phyloP scores from a whole-genome alignment of 1,139 yeast genomes.

The Taphrina flavorubra region DNA sequence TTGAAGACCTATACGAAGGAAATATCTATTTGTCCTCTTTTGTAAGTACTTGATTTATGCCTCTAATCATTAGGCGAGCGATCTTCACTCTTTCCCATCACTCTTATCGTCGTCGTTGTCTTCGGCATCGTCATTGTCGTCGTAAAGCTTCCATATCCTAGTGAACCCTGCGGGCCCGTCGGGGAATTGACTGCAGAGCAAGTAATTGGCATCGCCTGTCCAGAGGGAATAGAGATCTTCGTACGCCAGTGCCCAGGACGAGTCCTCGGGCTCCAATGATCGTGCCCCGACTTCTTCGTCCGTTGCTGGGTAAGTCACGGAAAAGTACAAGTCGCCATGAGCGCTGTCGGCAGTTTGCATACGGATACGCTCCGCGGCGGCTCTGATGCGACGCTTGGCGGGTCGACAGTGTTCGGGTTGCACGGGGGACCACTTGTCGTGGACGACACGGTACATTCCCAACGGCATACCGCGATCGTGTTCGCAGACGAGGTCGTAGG shows the following conservation, averaged over 20 bases:
- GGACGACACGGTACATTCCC: conserved; percentile 16
- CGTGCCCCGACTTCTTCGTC: not conserved
- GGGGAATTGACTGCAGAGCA: conserved; percentile 6
- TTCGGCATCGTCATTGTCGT: not conserved
- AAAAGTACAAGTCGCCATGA: no score
- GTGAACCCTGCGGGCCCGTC: not conserved
- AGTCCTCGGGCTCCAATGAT: not conserved
- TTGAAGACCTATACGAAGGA: no score
- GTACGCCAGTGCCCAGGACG: conserved; percentile 10
- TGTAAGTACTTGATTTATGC: no score
- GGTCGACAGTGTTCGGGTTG: not conserved
- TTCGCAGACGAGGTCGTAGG: conserved; percentile 15
- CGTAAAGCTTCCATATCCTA: conserved; percentile 10
- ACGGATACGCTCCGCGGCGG: not conserved
- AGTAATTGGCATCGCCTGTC: conserved; percentile 16
- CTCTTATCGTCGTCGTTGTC: no score
- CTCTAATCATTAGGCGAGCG: no score
- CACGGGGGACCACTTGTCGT: conserved; percentile 12
- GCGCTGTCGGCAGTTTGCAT: no score
- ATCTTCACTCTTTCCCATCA: no score
- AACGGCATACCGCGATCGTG: conserved; percentile 11
- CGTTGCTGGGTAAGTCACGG: no score
- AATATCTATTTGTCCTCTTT: no score
- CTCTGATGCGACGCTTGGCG: not conserved
- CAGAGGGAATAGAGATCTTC: conserved; percentile 1